Base-by-base conservation (phyloP, 2,329 filamentous ascomycete genomes). In the Aureobasidium zeae region DNA sequence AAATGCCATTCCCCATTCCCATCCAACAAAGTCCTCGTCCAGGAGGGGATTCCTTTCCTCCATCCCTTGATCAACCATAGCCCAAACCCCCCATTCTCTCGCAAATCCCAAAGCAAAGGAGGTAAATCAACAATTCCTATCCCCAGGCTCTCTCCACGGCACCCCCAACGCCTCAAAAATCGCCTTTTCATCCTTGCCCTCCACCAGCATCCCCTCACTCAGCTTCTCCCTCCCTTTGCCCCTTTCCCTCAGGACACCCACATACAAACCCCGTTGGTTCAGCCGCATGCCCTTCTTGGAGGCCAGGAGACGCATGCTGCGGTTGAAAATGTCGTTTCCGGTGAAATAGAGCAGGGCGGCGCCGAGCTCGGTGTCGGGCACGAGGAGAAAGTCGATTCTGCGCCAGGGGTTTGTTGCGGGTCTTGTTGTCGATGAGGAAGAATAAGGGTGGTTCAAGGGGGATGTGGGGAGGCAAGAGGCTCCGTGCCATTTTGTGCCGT, bases 321-420 rank as follows among this genome's bases (percentile, higher is more conserved):
- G 72, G 60, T 95, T 95, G 66, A 95, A 95, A 24, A 94, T 82
- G 58, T 94, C 88, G 53, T 95, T 91, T 1, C 89, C 89, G 0
- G 89, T 95, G 57, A 95, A 96, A 58, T 95, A 95, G n/a, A 95
- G 74, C 49, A 95, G 60, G 0, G 88, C 87, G 0, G 85, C 88
- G 1, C 89, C 89, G 38, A 86, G 71, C 61, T 94, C 81, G 2
- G 74, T 69, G 52, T 79, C 79, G 0, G 88, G 87, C 1, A 94
- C 88, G 3, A 93, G 73, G 1, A 95, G 67, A 15, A 95, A 74
- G 57, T 95, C 88, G 48, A 95, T 81, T 2, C 87, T 76, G 7
- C 87, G 74, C 87, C 86, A 94, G 1, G 74, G 59, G 0, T 67
- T 67, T n/a, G n/a, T n/a, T n/a, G n/a, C n/a, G n/a, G n/a, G n/a